Evolutionary conservation across 495 filamentous ascomycete species (phyloP).

Genomic region (Aspergillus heteromorphus): DNA sequence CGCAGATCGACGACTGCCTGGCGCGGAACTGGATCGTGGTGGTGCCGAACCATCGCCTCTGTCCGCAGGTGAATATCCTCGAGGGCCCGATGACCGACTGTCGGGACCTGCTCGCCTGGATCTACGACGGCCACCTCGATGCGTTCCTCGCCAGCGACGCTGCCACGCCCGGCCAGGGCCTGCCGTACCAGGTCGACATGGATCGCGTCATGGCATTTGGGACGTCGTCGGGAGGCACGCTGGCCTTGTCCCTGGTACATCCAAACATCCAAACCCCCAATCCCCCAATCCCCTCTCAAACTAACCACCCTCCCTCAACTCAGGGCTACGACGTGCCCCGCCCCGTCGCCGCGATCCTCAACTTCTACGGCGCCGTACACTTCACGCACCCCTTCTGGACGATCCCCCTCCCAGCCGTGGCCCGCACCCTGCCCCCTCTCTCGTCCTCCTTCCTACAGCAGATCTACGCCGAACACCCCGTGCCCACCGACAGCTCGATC

Average conservation of each 20-base stretch:
- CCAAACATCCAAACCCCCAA: neutral
- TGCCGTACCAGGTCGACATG: slow-evolving; percentile 17
- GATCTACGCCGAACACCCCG: slow-evolving; percentile 23
- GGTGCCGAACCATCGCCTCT: slow-evolving; percentile 15
- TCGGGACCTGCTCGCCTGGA: slow-evolving; percentile 25
- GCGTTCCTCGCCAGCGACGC: slow-evolving; percentile 5
- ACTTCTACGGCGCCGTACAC: slow-evolving; percentile 32
- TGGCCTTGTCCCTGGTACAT: slow-evolving; percentile 28
- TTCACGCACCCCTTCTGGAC: slow-evolving; percentile 45
- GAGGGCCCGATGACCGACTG: slow-evolving; percentile 7
- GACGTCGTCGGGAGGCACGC: slow-evolving; percentile 26
- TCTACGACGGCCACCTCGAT: slow-evolving; percentile 22
- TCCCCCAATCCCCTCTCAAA: neutral
- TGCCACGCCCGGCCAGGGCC: neutral
- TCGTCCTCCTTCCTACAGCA: slow-evolving; percentile 16
- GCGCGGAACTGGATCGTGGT: slow-evolving; percentile 34
- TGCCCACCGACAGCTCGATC: slow-evolving; percentile 27
- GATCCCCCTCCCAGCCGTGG: slow-evolving; percentile 62
- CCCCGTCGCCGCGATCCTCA: slow-evolving; percentile 26
- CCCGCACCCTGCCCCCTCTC: slow-evolving; percentile 21
- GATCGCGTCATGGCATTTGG: slow-evolving; percentile 31
- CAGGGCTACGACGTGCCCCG: slow-evolving; percentile 27
- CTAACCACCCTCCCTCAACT: neutral
- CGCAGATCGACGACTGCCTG: slow-evolving; percentile 31
- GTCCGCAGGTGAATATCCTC: slow-evolving; percentile 2